Evolutionary conservation across 2,329 filamentous ascomycete genomes (phyloP), one percentile per base, ranked within the genome.

Genomic region (Gyromitra esculenta): DNA sequence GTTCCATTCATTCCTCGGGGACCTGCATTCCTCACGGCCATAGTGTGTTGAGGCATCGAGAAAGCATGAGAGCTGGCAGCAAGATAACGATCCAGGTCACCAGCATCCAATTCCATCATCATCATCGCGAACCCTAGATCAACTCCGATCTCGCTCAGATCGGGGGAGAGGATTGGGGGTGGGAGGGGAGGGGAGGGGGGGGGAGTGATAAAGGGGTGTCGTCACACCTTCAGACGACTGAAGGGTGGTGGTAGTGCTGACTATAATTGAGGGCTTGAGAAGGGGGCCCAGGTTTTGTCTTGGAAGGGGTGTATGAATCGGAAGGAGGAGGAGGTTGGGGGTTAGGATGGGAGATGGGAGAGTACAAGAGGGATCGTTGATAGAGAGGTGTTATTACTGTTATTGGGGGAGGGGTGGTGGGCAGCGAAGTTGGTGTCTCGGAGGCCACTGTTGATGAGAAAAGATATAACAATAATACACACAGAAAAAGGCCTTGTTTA

Each of bases 81-180:
- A 25, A 74, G 70, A 65, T 75, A 77, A 59, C 71, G 75, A 65
- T 77, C 75, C 59, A 74, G 65, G 50, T 77, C 75, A 60, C 63
- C 63, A 54, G 69, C 69, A 74, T 77, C 75, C 71, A 77, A 48
- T 70, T 77, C 75, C 75, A 77, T 77, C 75, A 77, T 75, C 59
- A 71, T 77, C 72, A 65, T 65, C 65, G 72, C 66, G 50, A 70
- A 71, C 50, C 72, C 72, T 41, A 72, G 75, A 75, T 77, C 71
- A 77, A 75, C 59, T 63, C 71, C 75, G 75, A 77, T 77, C 75
- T 68, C 48, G 43, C 48, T 74, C 63, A 77, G 75, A 77, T 77
- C 75, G 75, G 75, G 73, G 69, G 62, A 64, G 59, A 57, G 35
- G 70, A 69, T 31, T 31, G 63, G 77, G 66, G 69, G 60, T 65